A percentile compares a stretch with the other conserved stretches of the same genome.
These are phyloP conservation scores for Yamadazyma ubonensis DNA, from an alignment of 805 yeast genomes.

Conservation along the genomic window DNA sequence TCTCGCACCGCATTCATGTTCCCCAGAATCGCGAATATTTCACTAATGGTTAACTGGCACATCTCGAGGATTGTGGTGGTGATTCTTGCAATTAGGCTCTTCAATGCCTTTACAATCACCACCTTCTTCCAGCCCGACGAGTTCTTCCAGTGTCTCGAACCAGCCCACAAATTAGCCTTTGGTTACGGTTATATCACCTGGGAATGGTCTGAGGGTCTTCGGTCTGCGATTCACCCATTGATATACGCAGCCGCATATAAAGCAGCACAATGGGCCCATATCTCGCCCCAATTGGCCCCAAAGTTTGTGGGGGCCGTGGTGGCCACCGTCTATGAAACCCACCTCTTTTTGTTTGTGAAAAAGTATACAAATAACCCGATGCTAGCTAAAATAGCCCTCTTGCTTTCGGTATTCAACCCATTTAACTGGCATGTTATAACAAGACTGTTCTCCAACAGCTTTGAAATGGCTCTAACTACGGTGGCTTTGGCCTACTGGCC, in stretches of 20 bases:
- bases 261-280: conserved; percentile 37
- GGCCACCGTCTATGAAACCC: conserved; percentile 71
- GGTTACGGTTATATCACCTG: conserved; percentile 87
- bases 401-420: conserved; percentile 57
- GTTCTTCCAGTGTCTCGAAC: conserved; percentile 88
- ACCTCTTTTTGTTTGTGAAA: conserved; percentile 48
- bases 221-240: conserved; percentile 81
- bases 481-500: conserved; percentile 73
- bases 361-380: conserved; percentile 31
- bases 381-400: conserved; percentile 43
- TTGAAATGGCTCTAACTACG: conserved; percentile 72
- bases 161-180: conserved; percentile 74
- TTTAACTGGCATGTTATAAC: conserved; percentile 83
- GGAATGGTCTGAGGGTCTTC: conserved; percentile 83
- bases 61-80: background rate
- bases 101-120: conserved; percentile 59
- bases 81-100: conserved; percentile 20
- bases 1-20: background rate
- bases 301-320: conserved; percentile 66
- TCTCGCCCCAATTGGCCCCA: conserved; percentile 56
- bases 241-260: conserved; percentile 52
- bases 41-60: too few relatives aligned
- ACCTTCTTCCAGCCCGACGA: conserved; percentile 98
- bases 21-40: too few relatives aligned
- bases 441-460: conserved; percentile 80